These are phyloP conservation scores for Phytopythium delawarense DNA, from an alignment of 352 stramenopile genomes.

Conservation along the genomic window DNA sequence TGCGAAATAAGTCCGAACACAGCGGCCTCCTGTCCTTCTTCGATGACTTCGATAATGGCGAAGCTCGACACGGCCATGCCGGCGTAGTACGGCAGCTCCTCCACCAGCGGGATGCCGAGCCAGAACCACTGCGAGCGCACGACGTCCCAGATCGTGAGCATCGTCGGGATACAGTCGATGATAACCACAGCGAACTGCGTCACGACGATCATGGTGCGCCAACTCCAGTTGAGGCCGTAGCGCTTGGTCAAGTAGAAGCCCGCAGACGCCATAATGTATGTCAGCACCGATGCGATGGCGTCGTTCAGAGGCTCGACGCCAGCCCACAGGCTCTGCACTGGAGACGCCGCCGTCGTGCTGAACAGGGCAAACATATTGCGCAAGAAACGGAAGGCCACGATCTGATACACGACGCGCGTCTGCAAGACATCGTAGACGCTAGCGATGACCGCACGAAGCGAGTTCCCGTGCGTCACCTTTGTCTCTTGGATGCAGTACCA, in stretches of 20 bases:
- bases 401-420: constrained; percentile 37
- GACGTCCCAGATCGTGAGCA: constrained; percentile 50
- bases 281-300: constrained; percentile 26
- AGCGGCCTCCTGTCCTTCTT: constrained; percentile 38
- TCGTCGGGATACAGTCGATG: constrained; percentile 35
- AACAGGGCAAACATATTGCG: constrained; percentile 34
- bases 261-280: constrained; percentile 21
- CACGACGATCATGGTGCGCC: constrained; percentile 32
- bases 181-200: constrained; percentile 30
- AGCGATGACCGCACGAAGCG: constrained; percentile 13
- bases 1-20: constrained; percentile 45
- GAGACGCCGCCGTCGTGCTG: constrained; percentile 23
- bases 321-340: constrained; percentile 32
- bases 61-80: constrained; percentile 42
- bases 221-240: constrained; percentile 40
- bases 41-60: constrained; percentile 41
- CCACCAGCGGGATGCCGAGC: constrained; percentile 37
- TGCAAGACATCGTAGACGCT: constrained; percentile 44
- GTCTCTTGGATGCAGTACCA: constrained; percentile 42
- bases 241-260: constrained; percentile 29
- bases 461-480: constrained; percentile 11
- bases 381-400: constrained; percentile 44
- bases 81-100: constrained; percentile 30
- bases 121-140: constrained; percentile 54
- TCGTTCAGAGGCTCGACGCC: constrained; percentile 39